Base-by-base conservation (phyloP, 768 basidiomycete genomes). In the Rhizopogon rudus region DNA sequence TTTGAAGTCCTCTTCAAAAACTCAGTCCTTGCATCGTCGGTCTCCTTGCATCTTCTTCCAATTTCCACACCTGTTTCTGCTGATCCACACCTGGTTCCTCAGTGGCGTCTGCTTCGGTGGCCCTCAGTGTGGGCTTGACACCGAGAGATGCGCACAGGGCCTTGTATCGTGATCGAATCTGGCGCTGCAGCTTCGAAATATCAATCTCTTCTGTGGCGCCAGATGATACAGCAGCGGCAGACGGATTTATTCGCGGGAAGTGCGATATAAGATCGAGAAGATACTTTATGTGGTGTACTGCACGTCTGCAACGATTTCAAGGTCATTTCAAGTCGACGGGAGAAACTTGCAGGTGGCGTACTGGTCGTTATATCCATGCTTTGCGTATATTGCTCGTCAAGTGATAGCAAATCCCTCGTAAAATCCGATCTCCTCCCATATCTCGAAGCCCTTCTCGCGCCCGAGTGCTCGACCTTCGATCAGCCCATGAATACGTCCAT, bases 401-500 rank as follows among this genome's bases (percentile, higher is more conserved):
- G 84, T 80, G 53, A 63, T 58, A 2, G 92, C 92, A 61, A 88
- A 88, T 5, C 94, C 96, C 62, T 95, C 82, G 67, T 95, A 95
- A 63, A 87, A 98, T 2, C 91, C 94, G 12, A 99, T 80, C 69
- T 99, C 96, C 69, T 98, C 95, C 93, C 94, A 98, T 71, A 97
- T 85, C 71, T 96, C 94, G 68, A 86, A 98, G 0, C 90, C 91
- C 62, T 96, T 94, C 62, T 93, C 88, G 53, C 86, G 79, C 2
- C 94, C 96, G 16, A 98, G 78, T 0, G 88, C 87, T 13, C 93
- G 79, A 8, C 96, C 96, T 68, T 99, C 93, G 57, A 93, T 92
- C 25, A 91, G 71, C 2, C 96, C 94, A 62, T 96, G 94, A 6
- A 94, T 82, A 40, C 85, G 80, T 1, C 96, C 96, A 68, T 98